Conservation (phyloP, 1,139 yeast species). For the Saccharomyces hybrid region DNA sequence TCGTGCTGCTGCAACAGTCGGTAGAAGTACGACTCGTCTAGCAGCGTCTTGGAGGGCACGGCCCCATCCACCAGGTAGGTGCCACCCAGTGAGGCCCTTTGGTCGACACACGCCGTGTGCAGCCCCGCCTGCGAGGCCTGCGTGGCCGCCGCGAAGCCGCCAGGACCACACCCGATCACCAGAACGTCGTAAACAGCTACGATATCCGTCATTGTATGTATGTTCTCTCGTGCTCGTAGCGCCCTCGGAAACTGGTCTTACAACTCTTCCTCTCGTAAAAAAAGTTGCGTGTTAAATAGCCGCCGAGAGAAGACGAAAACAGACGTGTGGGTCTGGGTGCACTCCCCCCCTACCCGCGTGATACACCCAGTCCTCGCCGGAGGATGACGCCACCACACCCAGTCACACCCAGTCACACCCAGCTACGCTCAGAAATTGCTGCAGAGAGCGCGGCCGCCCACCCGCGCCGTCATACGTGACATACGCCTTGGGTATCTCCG, state of each 20-base stretch:
- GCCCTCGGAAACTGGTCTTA: too few relatives aligned
- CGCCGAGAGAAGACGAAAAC: neutral
- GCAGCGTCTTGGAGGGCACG: neutral
- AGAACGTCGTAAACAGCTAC: neutral
- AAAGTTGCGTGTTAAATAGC: neutral
- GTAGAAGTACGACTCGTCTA: neutral
- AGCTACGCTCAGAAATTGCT: neutral
- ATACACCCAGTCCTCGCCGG: neutral
- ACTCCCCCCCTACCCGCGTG: neutral
- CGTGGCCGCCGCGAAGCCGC: neutral
- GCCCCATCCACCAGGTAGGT: neutral
- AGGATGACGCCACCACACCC: neutral
- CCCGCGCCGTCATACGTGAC: neutral
- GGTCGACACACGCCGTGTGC: neutral
- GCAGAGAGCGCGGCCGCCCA: neutral
- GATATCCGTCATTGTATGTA: neutral
- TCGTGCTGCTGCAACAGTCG: neutral
- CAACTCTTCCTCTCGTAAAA: neutral
- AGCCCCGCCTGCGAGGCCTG: neutral
- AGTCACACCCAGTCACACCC: neutral
- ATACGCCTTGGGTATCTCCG: neutral
- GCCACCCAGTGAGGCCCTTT: neutral
- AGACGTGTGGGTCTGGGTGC: neutral
- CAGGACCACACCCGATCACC: neutral
- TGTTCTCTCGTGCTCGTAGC: too few relatives aligned